Percentiles rank a stretch among this genome's conserved stretches.
These are phyloP conservation scores for Pythium volutum DNA, from an alignment of 352 stramenopile genomes.

Conservation along the genomic window DNA sequence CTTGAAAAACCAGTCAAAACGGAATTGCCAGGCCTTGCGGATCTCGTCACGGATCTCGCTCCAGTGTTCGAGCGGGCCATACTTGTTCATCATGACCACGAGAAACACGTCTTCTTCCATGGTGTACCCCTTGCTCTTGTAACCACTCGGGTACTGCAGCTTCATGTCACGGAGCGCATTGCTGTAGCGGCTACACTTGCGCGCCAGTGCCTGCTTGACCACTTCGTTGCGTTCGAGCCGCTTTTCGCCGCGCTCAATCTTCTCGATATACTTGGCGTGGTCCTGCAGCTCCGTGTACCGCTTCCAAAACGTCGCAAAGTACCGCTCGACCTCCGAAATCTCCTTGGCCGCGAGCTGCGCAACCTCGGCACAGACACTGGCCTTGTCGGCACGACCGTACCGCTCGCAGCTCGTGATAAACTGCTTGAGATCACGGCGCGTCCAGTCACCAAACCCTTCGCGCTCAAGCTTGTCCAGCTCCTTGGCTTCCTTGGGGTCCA, in stretches of 20 bases:
- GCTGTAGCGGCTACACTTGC: conserved; percentile 94
- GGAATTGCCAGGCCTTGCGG: conserved; percentile 97
- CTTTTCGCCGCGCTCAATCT: conserved; percentile 96
- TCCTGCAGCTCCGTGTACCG: conserved; percentile 94
- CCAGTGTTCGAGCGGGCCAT: conserved; percentile 95
- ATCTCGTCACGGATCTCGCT: conserved; percentile 98
- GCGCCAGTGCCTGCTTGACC: conserved; percentile 94
- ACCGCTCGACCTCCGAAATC: conserved; percentile 89
- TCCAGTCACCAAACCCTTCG: conserved; percentile 97
- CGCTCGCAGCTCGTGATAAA: conserved; percentile 92
- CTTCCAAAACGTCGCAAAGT: conserved; percentile 96
- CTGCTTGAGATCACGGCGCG: conserved; percentile 82
- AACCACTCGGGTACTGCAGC: conserved; percentile 81
- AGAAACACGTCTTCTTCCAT: conserved; percentile 98
- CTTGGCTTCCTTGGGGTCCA: conserved; percentile 61
- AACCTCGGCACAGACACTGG: conserved; percentile 90
- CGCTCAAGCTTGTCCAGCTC: conserved; percentile 73
- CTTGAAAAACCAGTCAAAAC: conserved; percentile 99
- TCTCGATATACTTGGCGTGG: conserved; percentile 90
- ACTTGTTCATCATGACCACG: conserved; percentile 98
- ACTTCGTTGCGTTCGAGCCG: conserved; percentile 94
- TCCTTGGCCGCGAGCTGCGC: conserved; percentile 89
- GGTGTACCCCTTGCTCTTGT: conserved; percentile 95
- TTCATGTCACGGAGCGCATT: conserved; percentile 91
- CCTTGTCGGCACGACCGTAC: conserved; percentile 91